Conservation (phyloP, 805 yeast genomes). For the Schizosaccharomyces pombe region ASM294v3 CU329670.1:1570501-1571000, state of each 20-base stretch:
- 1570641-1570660: slow-evolving; percentile 71
- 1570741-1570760: slow-evolving; percentile 46
- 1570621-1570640: slow-evolving; percentile 56
- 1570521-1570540: slow-evolving; percentile 37
- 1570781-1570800: slow-evolving; percentile 34
- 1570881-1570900: slow-evolving; percentile 1
- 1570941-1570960: slow-evolving; percentile 18
- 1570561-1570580: slow-evolving; percentile 51
- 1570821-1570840: neutral
- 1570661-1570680: slow-evolving; percentile 28
- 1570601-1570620: slow-evolving; percentile 48
- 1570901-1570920: neutral
- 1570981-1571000: slow-evolving; percentile 49
- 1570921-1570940: neutral
- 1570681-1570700: slow-evolving; percentile 64
- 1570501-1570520: slow-evolving; percentile 50
- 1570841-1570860: neutral
- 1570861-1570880: slow-evolving; percentile 1
- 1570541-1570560: slow-evolving; percentile 20
- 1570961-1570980: slow-evolving; percentile 41
- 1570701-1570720: slow-evolving; percentile 50
- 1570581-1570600: slow-evolving; percentile 55
- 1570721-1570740: slow-evolving; percentile 48
- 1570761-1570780: slow-evolving; percentile 58
- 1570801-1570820: neutral